Base-by-base conservation (phyloP, 75 land plant genomes). In the Larix kaempferi region DNA sequence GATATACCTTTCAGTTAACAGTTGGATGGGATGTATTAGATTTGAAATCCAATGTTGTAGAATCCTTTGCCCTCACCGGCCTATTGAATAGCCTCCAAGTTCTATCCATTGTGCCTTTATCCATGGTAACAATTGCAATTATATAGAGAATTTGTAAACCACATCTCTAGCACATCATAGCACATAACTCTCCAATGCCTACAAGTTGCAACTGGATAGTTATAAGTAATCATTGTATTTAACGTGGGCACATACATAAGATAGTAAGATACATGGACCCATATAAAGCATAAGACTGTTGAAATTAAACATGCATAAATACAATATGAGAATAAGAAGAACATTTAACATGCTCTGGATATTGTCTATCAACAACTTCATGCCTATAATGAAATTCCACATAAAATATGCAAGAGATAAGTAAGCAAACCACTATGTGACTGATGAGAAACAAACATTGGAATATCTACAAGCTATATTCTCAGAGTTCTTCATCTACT, bases 181-280 rank as follows among this genome's bases (percentile, higher is more conserved):
- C 35, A 97, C 81, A 82, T 94, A 95, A 80, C 99, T 95, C 77
- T 97, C 99, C 78, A 97, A 79, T 23, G 98, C 98, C 99, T 95
- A 82, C 60, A 76, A 33, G 23, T 39, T 69, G 49, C 44, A 69
- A 7, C 52, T 35, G 15, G 6, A 41, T 19, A n/a, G 72, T 69
- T 6, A 69, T 6, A 8, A 7, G 52, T 7, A 44, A 44, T 8
- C 52, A 7, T 44, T 44, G 52, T 44, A 44, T 1, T 44, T 44
- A 44, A 6, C 52, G 8, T 44, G 52, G 52, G 8, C 8, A 10
- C 52, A 44, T 44, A 44, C 52, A 44, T 44, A 44, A 44, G 17
- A 65, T 29, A 29, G 16, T 14, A 64, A 64, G 67, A 29, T 64
- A 33, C 21, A 65, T 65, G 35, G 16, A 6, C 29, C 39, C 19